Evolutionary conservation across 148 eudicot genomes (phyloP).

Genomic region (Simmondsia chinensis): DNA sequence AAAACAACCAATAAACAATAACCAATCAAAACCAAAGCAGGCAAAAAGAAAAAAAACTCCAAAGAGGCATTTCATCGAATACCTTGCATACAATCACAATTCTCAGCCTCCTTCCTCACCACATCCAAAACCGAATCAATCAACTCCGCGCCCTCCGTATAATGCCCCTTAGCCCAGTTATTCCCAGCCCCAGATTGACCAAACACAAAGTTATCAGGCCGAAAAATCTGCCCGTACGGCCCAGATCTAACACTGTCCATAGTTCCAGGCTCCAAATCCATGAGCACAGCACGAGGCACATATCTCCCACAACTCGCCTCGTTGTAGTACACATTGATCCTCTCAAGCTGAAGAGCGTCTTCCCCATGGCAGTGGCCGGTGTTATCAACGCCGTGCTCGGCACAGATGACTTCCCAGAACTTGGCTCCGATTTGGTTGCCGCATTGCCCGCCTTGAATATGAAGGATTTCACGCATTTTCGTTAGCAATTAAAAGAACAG

Average conservation of each 20-base stretch:
- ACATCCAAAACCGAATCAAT: conserved; percentile 72
- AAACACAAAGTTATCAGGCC: conserved; percentile 70
- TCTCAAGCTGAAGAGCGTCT: conserved; percentile 40
- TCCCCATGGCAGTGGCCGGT: conserved; percentile 61
- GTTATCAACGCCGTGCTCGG: conserved; percentile 57
- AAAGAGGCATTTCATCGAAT: conserved; percentile 7
- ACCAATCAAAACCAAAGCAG: background rate
- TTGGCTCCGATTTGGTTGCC: conserved; percentile 80
- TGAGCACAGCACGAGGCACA: conserved; percentile 64
- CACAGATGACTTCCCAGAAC: conserved; percentile 80
- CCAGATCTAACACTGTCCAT: conserved; percentile 67
- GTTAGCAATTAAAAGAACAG: too few species aligned
- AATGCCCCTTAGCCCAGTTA: conserved; percentile 78
- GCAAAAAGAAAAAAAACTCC: background rate
- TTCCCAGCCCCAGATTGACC: conserved; percentile 73
- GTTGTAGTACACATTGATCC: conserved; percentile 61
- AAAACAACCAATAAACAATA: background rate
- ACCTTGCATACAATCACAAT: conserved; percentile 68
- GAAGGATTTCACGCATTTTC: conserved; percentile 70
- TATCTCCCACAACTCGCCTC: conserved; percentile 57
- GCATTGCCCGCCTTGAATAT: conserved; percentile 74
- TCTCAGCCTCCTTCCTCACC: conserved; percentile 63
- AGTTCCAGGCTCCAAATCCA: conserved; percentile 76
- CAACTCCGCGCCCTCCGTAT: conserved; percentile 71
- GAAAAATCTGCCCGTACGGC: conserved; percentile 54